Conservation (phyloP, 176 grass and related monocot species). For the Carex myosuroides region DNA sequence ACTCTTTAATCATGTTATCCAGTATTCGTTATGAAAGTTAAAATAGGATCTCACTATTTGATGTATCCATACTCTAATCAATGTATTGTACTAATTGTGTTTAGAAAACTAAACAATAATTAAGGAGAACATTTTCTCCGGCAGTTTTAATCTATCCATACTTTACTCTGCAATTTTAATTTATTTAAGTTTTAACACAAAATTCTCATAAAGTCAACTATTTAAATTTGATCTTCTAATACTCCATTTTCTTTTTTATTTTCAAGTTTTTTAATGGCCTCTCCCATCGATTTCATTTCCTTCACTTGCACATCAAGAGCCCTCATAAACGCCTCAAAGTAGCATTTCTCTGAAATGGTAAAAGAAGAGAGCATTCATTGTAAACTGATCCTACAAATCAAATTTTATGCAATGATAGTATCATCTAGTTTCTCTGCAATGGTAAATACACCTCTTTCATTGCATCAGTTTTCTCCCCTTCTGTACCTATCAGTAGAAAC, state of each 20-base stretch:
- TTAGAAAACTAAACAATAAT: too few relatives aligned
- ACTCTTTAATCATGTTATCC: too few relatives aligned
- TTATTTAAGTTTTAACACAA: too few relatives aligned
- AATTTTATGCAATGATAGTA: background rate
- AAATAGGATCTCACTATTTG: too few relatives aligned
- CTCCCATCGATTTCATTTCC: conserved; percentile 66
- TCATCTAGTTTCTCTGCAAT: background rate
- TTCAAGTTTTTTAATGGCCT: conserved; percentile 46
- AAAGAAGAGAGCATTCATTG: conserved; percentile 1
- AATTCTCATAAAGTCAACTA: too few relatives aligned
- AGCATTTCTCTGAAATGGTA: conserved; percentile 52
- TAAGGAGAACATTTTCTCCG: too few relatives aligned
- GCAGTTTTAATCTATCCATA: too few relatives aligned
- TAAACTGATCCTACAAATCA: background rate
- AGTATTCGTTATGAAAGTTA: too few relatives aligned
- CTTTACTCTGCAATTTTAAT: too few relatives aligned
- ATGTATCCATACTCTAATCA: too few relatives aligned
- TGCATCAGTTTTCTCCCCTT: conserved; percentile 12
- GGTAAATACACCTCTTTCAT: background rate
- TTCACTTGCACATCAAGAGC: conserved; percentile 77
- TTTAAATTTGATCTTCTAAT: conserved; percentile 22
- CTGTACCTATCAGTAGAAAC: background rate
- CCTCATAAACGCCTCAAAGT: conserved; percentile 52
- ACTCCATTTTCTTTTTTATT: conserved; percentile 37
- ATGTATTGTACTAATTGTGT: too few relatives aligned